phyloP scores from a whole-genome alignment of 805 yeast species.

The Kodamaea hsintzibuensis region DNA sequence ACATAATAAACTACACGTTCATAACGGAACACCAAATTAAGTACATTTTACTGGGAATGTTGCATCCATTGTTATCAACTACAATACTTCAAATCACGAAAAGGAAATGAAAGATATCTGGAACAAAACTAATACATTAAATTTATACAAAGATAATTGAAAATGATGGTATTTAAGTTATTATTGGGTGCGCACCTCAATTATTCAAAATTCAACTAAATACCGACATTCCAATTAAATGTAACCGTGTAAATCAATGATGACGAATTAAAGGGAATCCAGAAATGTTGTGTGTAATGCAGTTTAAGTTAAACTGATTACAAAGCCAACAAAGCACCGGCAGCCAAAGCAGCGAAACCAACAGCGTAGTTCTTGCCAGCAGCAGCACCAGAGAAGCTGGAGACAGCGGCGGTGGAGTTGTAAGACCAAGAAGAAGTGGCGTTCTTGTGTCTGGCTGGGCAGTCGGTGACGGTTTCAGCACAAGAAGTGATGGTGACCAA shows the following conservation, averaged over 20 bases:
- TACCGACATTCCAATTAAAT: not conserved
- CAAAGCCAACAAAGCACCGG: conserved; percentile 33
- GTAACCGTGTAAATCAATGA: not conserved
- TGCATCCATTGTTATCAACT: not conserved
- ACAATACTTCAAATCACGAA: not conserved
- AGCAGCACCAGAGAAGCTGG: conserved; percentile 26
- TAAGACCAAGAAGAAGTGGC: conserved; percentile 12
- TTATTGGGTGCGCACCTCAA: conserved; percentile 12
- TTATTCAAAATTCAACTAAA: conserved; percentile 9
- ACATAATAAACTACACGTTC: too few species aligned
- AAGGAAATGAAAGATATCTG: not conserved
- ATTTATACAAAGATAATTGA: not conserved
- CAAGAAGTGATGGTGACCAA: conserved; percentile 45
- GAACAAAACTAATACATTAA: conserved; percentile 2
- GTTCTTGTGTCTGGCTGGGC: conserved; percentile 33
- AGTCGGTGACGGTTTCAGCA: conserved; percentile 41
- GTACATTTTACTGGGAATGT: not conserved
- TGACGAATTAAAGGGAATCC: conserved; percentile 3
- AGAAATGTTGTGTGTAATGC: not conserved
- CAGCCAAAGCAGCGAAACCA: conserved; percentile 22
- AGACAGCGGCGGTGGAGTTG: conserved; percentile 21
- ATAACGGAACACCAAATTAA: too few species aligned
- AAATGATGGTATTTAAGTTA: conserved; percentile 2
- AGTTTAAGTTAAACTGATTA: conserved; percentile 14
- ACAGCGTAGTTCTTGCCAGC: conserved; percentile 18